phyloP scores from a whole-genome alignment of 2,329 filamentous ascomycete species.

The Monilinia aucupariae region DNA sequence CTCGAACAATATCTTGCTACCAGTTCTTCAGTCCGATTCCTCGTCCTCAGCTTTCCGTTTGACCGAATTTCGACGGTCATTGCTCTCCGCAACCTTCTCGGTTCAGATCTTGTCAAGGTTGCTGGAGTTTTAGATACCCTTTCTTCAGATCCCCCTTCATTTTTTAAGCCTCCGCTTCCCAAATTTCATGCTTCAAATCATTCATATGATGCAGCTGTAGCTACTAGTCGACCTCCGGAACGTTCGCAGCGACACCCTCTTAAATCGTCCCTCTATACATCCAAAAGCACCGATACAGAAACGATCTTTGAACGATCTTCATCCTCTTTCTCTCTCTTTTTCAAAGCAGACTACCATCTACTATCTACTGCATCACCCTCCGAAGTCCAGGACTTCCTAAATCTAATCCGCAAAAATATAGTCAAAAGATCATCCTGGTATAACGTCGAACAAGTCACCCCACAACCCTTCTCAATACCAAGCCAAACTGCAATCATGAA shows the following conservation, averaged over 20 bases:
- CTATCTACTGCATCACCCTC: slow-evolving; percentile 48
- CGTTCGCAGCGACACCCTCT: neutral
- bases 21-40: slow-evolving; percentile 48
- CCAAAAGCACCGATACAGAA: neutral
- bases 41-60: slow-evolving; percentile 54
- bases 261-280: neutral
- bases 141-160: slow-evolving; percentile 28
- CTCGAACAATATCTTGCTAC: slow-evolving; percentile 54
- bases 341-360: slow-evolving; percentile 52
- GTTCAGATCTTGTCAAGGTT: slow-evolving; percentile 52
- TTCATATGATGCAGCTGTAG: slow-evolving; percentile 21
- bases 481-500: neutral
- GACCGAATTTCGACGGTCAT: slow-evolving; percentile 52
- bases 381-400: slow-evolving; percentile 51
- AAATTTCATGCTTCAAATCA: slow-evolving; percentile 18
- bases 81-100: slow-evolving; percentile 53
- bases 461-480: slow-evolving; percentile 7
- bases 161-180: slow-evolving; percentile 19
- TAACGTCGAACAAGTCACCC: slow-evolving; percentile 36
- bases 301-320: slow-evolving; percentile 16
- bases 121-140: slow-evolving; percentile 46
- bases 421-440: slow-evolving; percentile 45
- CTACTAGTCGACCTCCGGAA: neutral
- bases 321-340: slow-evolving; percentile 37
- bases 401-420: slow-evolving; percentile 47